phyloP scores from a whole-genome alignment of 2,329 filamentous ascomycete species.

The Pseudocercospora crystallina region DNA sequence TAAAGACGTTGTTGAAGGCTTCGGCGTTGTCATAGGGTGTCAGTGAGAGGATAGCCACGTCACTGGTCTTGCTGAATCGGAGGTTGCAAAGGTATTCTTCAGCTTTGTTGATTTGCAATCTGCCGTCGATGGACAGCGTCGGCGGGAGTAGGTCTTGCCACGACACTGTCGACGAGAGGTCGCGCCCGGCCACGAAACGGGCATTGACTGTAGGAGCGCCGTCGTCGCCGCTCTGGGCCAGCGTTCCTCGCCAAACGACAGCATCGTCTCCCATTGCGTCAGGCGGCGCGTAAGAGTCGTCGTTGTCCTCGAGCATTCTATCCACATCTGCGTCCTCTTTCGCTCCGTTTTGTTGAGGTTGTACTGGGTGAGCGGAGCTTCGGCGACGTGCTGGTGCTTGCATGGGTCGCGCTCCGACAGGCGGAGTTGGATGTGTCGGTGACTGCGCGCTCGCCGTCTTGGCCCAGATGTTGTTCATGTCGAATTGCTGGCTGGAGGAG shows the following conservation, averaged over 20 bases:
- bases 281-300: conserved; percentile 77
- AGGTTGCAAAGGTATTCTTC: conserved; percentile 89
- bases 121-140: conserved; percentile 69
- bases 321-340: conserved; percentile 87
- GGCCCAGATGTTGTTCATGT: conserved; percentile 82
- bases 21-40: conserved; percentile 59
- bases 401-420: conserved; percentile 40
- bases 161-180: conserved; percentile 64
- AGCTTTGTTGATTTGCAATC: conserved; percentile 78
- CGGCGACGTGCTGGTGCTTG: conserved; percentile 48
- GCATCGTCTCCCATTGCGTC: conserved; percentile 70
- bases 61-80: conserved; percentile 76
- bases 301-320: conserved; percentile 78
- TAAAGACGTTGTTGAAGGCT: conserved; percentile 74
- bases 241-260: conserved; percentile 73
- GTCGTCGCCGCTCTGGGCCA: conserved; percentile 44
- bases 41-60: conserved; percentile 78
- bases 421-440: conserved; percentile 48
- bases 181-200: conserved; percentile 79
- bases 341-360: conserved; percentile 49
- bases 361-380: conserved; percentile 29
- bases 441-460: conserved; percentile 65
- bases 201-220: conserved; percentile 62
- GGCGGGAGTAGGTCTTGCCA: conserved; percentile 77
- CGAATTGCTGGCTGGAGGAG: conserved; percentile 54